Base-by-base conservation (phyloP, 352 stramenopile species). In the Globisporangium recalcitrans region DNA sequence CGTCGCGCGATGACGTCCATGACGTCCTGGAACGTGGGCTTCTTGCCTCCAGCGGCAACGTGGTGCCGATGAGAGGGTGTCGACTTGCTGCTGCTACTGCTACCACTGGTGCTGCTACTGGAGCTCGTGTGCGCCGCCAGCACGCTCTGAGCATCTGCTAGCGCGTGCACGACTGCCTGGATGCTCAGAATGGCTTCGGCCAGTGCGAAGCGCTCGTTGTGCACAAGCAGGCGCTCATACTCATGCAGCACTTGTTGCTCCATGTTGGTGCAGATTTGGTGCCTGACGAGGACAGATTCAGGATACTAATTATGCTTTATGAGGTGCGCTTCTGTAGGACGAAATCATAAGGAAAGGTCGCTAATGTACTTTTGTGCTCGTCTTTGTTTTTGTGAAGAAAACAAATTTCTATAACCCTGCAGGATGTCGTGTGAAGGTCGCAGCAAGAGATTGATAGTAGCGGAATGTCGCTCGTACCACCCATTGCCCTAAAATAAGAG, bases 181-280 rank as follows among this genome's bases (percentile, higher is more conserved):
- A 42, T 46, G 27, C 44, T 63, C n/a, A 58, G 21, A 0, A 81
- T 47, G 21, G 70, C 52, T 58, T 78, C 68, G 1, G 21, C 31
- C 4, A 87, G 52, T 1, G 65, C 65, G 32, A 82, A 82, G 27
- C 75, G 75, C 24, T 79, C 64, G 29, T 51, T 71, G 34, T 61
- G 69, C 67, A 81, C 51, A 42, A 87, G 63, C 51, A 87, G 66
- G 22, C 53, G 63, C 71, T 87, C 77, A 52, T 80, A 87, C 48
- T 77, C 63, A 14, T 58, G 67, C 52, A 77, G 32, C 21, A 67
- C 42, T 24, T 57, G 49, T 24, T 53, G 14, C 3, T n/a, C 4
- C 19, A 9, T 52, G 16, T 52, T 31, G 27, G n/a, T n/a, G n/a
- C n/a, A n/a, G 27, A 31, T 31, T 31, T 31, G 27, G 27, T 31